Evolutionary conservation across 2,329 filamentous ascomycete genomes (phyloP).

Genomic region (Decorospora gaudefroyi): DNA sequence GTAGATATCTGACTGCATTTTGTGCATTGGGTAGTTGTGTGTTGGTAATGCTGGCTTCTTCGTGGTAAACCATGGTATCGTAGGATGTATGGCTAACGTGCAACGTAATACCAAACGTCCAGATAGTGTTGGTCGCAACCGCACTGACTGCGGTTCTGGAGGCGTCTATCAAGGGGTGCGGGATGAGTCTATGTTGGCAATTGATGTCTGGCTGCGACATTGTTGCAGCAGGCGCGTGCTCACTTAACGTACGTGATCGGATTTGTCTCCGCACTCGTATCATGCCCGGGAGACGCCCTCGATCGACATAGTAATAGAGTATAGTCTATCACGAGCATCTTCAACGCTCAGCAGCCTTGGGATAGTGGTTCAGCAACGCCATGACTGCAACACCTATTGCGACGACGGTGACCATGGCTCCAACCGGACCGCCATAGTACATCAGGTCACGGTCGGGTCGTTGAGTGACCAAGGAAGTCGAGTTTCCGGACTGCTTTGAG

Average conservation of each 20-base stretch:
- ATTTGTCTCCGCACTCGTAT: background rate
- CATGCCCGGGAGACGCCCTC: background rate
- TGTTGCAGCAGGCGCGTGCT: too few species aligned
- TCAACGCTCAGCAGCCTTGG: constrained; percentile 54
- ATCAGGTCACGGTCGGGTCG: constrained; percentile 37
- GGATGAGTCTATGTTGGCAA: too few species aligned
- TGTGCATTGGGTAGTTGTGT: background rate
- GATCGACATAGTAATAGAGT: constrained; percentile 8
- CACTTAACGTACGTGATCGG: too few species aligned
- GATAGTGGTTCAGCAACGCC: constrained; percentile 51
- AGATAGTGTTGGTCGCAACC: constrained; percentile 1
- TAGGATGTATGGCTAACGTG: background rate
- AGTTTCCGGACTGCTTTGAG: constrained; percentile 24
- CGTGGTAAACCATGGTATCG: background rate
- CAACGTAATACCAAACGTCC: background rate
- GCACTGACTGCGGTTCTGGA: background rate
- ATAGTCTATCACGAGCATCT: constrained; percentile 1
- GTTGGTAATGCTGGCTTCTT: background rate
- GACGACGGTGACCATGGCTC: constrained; percentile 48
- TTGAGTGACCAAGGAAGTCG: constrained; percentile 35
- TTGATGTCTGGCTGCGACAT: too few species aligned
- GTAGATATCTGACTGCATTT: background rate
- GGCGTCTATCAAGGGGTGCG: too few species aligned
- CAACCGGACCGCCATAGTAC: constrained; percentile 46
- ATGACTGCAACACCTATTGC: constrained; percentile 49